These are phyloP conservation scores for Cucurbita argyrosperma DNA, from an alignment of 306 rosid species.

Conservation along the genomic window DNA sequence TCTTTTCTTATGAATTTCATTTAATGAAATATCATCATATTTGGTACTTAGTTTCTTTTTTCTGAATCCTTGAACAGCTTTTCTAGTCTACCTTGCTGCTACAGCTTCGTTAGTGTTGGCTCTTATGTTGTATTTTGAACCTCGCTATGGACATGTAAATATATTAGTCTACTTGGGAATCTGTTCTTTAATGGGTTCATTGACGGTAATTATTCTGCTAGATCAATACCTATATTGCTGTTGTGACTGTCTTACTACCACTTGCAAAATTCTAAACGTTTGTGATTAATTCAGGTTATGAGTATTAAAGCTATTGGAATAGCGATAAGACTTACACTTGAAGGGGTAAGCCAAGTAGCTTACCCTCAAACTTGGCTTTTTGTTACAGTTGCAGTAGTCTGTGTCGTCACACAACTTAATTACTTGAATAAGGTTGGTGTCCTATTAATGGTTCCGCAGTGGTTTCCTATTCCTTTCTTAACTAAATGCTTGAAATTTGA, in stretches of 20 bases:
- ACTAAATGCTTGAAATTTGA: background rate
- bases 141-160: conserved; percentile 68
- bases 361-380: conserved; percentile 97
- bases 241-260: background rate
- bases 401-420: conserved; percentile 78
- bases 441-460: background rate
- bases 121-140: conserved; percentile 70
- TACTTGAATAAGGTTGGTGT: conserved; percentile 87
- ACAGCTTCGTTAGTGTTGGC: conserved; percentile 51
- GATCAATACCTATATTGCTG: background rate
- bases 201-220: conserved; percentile 41
- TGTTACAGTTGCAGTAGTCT: conserved; percentile 54
- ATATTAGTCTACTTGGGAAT: conserved; percentile 80
- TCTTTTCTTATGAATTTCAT: background rate
- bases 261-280: background rate
- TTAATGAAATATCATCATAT: background rate
- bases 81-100: conserved; percentile 44
- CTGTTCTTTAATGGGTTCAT: conserved; percentile 82
- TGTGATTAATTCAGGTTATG: conserved; percentile 46
- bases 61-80: conserved; percentile 28
- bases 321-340: conserved; percentile 79
- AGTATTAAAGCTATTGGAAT: conserved; percentile 96
- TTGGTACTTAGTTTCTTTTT: background rate
- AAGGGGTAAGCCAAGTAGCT: conserved; percentile 67
- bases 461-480: background rate